Evolutionary conservation across 2,329 filamentous ascomycete species (phyloP), one percentile per base, ranked within the genome.

Genomic region (Sporothrix curviconia): DNA sequence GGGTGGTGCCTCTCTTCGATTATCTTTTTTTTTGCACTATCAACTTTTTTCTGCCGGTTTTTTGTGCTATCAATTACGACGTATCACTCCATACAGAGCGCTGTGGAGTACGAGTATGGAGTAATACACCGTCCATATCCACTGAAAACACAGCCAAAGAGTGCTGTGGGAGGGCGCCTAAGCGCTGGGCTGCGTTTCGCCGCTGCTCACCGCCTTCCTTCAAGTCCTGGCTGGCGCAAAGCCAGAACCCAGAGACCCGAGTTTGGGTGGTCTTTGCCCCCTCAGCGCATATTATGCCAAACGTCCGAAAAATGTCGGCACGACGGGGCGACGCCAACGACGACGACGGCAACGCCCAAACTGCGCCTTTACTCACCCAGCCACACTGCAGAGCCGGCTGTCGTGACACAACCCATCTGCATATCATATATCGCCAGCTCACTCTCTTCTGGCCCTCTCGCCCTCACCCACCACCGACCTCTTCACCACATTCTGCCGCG

Each of bases 21-120:
- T 57, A 36, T 25, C 44, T 58, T 58, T 47, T 49, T 17, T 59
- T 58, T 59, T 40, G 40, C 52, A 9, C 52, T 55, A 55, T 55
- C 51, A 32, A 40, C n/a, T 22, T 17, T 7, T 4, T 12, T 32
- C 5, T 15, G 3, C 32, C 24, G 34, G 42, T 19, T 19, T 11
- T 7, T 19, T 17, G 11, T n/a, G n/a, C n/a, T n/a, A n/a, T n/a
- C n/a, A n/a, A n/a, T n/a, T n/a, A n/a, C n/a, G n/a, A n/a, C n/a
- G n/a, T n/a, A n/a, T n/a, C n/a, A n/a, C n/a, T n/a, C n/a, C n/a
- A n/a, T n/a, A n/a, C n/a, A n/a, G n/a, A n/a, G n/a, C n/a, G n/a
- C n/a, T n/a, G n/a, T n/a, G n/a, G n/a, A n/a, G n/a, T n/a, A n/a
- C n/a, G n/a, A n/a, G n/a, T n/a, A n/a, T n/a, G n/a, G n/a, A n/a